Base-by-base conservation (phyloP, 2,329 filamentous ascomycete genomes). In the Ophiostoma quercus region DNA sequence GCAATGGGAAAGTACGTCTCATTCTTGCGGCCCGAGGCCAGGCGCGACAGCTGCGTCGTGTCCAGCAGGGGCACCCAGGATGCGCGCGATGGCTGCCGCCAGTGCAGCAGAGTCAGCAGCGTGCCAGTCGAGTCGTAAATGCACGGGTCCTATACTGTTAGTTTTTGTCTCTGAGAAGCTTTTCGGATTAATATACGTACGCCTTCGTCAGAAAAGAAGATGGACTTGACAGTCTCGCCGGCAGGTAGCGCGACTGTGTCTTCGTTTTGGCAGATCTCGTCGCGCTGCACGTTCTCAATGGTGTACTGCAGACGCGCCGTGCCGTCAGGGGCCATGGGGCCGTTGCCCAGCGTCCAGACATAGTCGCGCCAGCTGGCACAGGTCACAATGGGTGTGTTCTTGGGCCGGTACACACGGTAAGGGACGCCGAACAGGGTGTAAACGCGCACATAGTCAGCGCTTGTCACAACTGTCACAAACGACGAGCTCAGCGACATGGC, bases 1-100 rank as follows among this genome's bases (percentile, higher is more conserved):
- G 95, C 95, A 41, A 99, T 92, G 1, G 95, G 95, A 86, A 94
- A 99, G 82, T 99, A 99, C 0, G 84, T 87, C 80, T 99, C 95
- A 73, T 90, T 86, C 79, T 97, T 97, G 71, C 90, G 89, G 34
- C 95, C 95, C 2, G 88, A 89, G 0, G 92, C 90, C 3, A 97
- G 85, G 72, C 95, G 92, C 0, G 92, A 85, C 12, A 99, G 84
- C 51, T 90, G 87, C 71, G 86, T 92, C 0, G 96, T 99, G 79
- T 99, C 94, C 2, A 99, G 86, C 2, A 99, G 84, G 0, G 95
- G 95, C 1, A 96, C 88, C 95, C 95, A 99, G 71, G 87, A 89
- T 11, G 94, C 95, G 76, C 95, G 90, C 3, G 91, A 92, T 0
- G 90, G 89, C 29, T 85, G 89, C 9, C 95, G 90, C 95, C 95